These are phyloP conservation scores for Talaromyces sp. DNA, from an alignment of 2,329 filamentous ascomycete species.

Conservation along the genomic window DNA sequence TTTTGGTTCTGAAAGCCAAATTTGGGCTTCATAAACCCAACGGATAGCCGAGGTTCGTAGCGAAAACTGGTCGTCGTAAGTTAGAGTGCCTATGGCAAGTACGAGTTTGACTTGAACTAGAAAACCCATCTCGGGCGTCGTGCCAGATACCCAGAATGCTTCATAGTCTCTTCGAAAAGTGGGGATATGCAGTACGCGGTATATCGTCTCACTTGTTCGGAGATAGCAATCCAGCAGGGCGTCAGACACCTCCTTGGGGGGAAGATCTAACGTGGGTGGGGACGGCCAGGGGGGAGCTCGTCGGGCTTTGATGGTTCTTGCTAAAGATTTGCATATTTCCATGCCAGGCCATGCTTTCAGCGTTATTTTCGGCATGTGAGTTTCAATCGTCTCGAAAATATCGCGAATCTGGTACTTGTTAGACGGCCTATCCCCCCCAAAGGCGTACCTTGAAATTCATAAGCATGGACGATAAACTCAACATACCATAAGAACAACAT, in stretches of 20 bases:
- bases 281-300: constrained; percentile 24
- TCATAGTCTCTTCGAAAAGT: constrained; percentile 54
- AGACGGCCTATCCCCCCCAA: neutral
- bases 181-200: constrained; percentile 54
- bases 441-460: neutral
- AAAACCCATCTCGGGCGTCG: constrained; percentile 39
- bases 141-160: constrained; percentile 41
- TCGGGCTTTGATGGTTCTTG: constrained; percentile 48
- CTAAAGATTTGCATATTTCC: constrained; percentile 51
- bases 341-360: constrained; percentile 37
- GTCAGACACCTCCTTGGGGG: constrained; percentile 42
- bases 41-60: constrained; percentile 45
- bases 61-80: constrained; percentile 49
- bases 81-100: constrained; percentile 51
- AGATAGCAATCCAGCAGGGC: constrained; percentile 51
- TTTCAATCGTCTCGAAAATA: constrained; percentile 2
- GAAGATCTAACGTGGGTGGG: constrained; percentile 41
- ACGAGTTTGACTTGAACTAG: constrained; percentile 55
- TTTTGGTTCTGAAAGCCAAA: constrained; percentile 26
- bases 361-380: constrained; percentile 22
- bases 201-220: constrained; percentile 50
- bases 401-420: constrained; percentile 2
- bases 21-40: constrained; percentile 23
- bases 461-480: neutral
- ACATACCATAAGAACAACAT: constrained; percentile 42